Evolutionary conservation across 495 filamentous ascomycete genomes (phyloP), one percentile per base, ranked within the genome.

Genomic region (Aspergillus baeticus): DNA sequence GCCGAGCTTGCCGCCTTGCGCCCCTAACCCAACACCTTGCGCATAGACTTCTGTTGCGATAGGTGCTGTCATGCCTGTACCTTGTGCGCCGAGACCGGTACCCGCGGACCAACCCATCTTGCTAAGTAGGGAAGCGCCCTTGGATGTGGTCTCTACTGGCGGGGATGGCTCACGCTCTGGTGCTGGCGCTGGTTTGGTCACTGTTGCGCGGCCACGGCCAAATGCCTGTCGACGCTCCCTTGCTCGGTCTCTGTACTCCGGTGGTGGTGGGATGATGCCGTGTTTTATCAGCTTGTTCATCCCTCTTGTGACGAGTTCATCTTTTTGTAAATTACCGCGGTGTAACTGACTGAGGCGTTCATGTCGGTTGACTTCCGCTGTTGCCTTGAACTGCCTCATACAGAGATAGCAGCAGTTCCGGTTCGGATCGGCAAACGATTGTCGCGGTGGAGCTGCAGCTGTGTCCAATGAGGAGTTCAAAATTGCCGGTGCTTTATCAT

Each of bases 101-200:
- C 92, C 92, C 2, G 83, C 82, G 11, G 79, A 85, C 89, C 89
- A 96, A 14, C 92, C 92, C 90, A 96, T 95, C 74, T 96, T 96
- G 46, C 87, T 85, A 6, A 97, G 80, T 31, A 97, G 74, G 1
- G 87, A 84, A 6, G 89, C 88, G 21, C 92, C 92, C 73, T 92
- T 96, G n/a, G 89, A 92, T 1, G 69, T 70, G 5, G 64, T 55
- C 53, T 81, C 79, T 17, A 73, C 71, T 1, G 74, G 66, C 47
- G 63, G 57, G 15, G 54, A 44, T 13, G 71, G 66, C 13, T 73
- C 65, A 17, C 72, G 74, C 55, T 70, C 61, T 20, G 65, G 53
- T 1, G 72, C 51, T 11, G 67, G 52, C 14, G 67, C 42, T 18
- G 72, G 59, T 34, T 75, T 71, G 36, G 56, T 56, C 17, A 62